These are phyloP conservation scores for Krasilnikovozyma curviuscula DNA, from an alignment of 768 basidiomycete genomes.

Conservation along the genomic window DNA sequence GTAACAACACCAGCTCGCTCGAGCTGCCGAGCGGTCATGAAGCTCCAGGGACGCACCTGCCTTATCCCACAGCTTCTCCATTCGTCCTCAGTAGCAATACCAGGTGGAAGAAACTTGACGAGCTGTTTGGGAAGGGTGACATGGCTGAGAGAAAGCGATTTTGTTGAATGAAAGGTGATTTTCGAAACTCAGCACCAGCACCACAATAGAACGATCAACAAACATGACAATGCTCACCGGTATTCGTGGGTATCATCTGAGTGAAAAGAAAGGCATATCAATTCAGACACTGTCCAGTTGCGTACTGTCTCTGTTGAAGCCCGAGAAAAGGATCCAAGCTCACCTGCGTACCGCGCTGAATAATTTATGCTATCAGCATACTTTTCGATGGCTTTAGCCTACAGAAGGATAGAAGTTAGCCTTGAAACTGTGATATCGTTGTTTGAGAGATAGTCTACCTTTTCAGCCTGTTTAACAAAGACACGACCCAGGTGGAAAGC, in stretches of 20 bases:
- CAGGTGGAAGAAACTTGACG: conserved; percentile 7
- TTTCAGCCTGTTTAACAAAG: conserved; percentile 1
- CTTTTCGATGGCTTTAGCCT: conserved; percentile 6
- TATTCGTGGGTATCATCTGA: conserved; percentile 8
- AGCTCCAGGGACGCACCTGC: conserved; percentile 1
- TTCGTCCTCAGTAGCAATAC: conserved; percentile 5
- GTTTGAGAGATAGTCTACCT: not conserved
- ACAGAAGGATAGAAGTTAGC: not conserved
- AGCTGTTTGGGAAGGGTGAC: conserved; percentile 8
- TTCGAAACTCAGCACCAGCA: no score
- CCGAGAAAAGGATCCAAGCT: not conserved
- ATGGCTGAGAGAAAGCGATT: no score
- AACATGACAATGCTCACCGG: no score
- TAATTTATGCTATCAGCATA: conserved; percentile 7
- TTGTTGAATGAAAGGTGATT: no score
- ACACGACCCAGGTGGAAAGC: no score
- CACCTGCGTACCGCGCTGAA: conserved; percentile 5
- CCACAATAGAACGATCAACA: no score
- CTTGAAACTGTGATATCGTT: not conserved
- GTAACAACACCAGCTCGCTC: not conserved
- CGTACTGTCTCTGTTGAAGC: not conserved
- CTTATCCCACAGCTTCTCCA: conserved; percentile 9
- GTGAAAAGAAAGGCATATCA: not conserved
- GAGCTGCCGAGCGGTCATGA: not conserved
- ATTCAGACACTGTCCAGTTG: not conserved